Evolutionary conservation across 176 grass and related monocot species (phyloP).

Genomic region (Tuctoria greenei): DNA sequence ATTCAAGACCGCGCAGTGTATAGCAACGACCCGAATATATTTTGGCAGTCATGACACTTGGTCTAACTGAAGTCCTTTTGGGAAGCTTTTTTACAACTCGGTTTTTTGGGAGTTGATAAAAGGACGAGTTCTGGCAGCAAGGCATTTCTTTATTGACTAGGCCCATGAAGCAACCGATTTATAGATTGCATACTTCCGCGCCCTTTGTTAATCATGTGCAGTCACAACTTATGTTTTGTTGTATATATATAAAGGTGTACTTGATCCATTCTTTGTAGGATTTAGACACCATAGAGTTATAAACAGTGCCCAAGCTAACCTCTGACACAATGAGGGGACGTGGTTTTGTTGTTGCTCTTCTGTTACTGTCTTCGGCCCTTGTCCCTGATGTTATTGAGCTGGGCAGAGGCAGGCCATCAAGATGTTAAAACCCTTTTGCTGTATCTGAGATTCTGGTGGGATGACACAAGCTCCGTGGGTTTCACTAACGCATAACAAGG

Average conservation of each 20-base stretch:
- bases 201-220: constrained; percentile 55
- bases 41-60: constrained; percentile 86
- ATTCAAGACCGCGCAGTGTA: constrained; percentile 94
- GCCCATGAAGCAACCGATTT: constrained; percentile 55
- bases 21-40: constrained; percentile 83
- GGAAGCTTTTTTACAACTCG: constrained; percentile 66
- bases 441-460: constrained; percentile 33
- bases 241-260: constrained; percentile 84
- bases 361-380: constrained; percentile 6
- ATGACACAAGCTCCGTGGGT: constrained; percentile 22
- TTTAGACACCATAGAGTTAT: constrained; percentile 63
- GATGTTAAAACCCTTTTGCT: constrained; percentile 13
- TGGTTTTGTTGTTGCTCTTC: constrained; percentile 36
- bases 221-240: constrained; percentile 51
- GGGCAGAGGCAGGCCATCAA: background rate
- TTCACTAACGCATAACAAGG: constrained; percentile 24
- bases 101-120: constrained; percentile 85
- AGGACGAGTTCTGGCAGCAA: constrained; percentile 36
- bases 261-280: constrained; percentile 92
- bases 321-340: constrained; percentile 20
- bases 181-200: constrained; percentile 46
- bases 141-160: constrained; percentile 66
- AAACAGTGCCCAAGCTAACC: constrained; percentile 47
- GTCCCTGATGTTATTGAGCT: constrained; percentile 41
- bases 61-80: constrained; percentile 48